A percentile compares a stretch with the other conserved stretches of the same genome.
phyloP scores from a whole-genome alignment of 148 eudicot genomes.

The Rhododendron mucronatum region DNA sequence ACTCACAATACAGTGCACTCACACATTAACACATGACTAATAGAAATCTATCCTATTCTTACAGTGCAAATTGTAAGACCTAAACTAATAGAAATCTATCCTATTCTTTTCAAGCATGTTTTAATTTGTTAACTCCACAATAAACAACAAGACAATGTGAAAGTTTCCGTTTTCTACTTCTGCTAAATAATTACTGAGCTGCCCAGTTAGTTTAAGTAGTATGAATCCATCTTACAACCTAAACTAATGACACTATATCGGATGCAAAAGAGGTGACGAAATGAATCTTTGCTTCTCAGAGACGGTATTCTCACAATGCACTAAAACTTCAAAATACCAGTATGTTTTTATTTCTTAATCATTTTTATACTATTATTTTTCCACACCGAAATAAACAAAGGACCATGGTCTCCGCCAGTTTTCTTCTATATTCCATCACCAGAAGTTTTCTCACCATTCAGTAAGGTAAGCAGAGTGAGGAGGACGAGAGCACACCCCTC shows the following conservation, averaged over 20 bases:
- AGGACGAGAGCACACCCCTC: too few species aligned
- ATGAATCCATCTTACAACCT: not conserved
- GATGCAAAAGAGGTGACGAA: not conserved
- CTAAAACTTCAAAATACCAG: not conserved
- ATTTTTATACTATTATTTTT: too few species aligned
- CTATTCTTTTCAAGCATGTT: not conserved
- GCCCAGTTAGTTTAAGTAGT: not conserved
- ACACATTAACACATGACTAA: too few species aligned
- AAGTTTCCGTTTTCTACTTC: not conserved
- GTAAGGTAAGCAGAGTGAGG: too few species aligned
- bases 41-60: too few species aligned
- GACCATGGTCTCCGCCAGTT: not conserved
- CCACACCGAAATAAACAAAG: not conserved
- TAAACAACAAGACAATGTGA: not conserved
- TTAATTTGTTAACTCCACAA: not conserved
- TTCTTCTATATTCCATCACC: not conserved
- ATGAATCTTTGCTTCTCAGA: not conserved
- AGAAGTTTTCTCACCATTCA: not conserved
- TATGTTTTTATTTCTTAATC: not conserved
- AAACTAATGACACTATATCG: not conserved
- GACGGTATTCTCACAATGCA: too few species aligned
- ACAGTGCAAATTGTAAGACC: too few species aligned
- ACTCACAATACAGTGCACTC: not conserved
- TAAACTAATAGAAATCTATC: too few species aligned
- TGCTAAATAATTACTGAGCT: not conserved